Percentiles rank a stretch among this genome's conserved stretches.
Conservation (phyloP, 2,329 filamentous ascomycete species). For the Stromatinia cepivora region DNA sequence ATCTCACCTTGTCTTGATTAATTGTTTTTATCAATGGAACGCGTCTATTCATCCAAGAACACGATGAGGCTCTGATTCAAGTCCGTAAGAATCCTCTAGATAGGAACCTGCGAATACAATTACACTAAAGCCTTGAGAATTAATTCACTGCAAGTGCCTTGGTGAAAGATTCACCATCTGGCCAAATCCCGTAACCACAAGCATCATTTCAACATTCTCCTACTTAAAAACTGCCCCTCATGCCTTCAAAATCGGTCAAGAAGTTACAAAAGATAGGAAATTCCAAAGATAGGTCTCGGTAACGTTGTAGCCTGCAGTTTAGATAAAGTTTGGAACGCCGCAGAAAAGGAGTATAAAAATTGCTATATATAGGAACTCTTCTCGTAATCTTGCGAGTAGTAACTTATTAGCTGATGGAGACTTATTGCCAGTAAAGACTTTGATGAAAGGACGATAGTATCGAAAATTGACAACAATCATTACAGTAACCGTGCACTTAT, state of each 20-base stretch:
- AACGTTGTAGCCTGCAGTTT: background rate
- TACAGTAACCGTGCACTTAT: no score
- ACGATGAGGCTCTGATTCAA: no score
- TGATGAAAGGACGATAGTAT: background rate
- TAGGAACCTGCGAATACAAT: rapidly evolving
- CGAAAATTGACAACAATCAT: background rate
- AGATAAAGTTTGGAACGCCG: background rate
- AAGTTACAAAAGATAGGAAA: background rate
- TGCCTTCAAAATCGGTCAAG: background rate
- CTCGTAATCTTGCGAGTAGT: no score
- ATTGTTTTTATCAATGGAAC: no score
- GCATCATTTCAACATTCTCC: background rate
- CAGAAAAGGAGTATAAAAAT: no score
- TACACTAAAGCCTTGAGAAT: background rate
- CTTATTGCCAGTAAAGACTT: rapidly evolving
- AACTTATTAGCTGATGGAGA: no score
- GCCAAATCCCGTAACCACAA: background rate
- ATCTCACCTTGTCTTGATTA: no score
- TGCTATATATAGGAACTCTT: no score
- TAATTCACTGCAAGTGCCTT: background rate
- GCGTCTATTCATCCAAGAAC: no score
- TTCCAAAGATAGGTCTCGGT: background rate
- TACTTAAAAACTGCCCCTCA: background rate
- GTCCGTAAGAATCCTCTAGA: background rate
- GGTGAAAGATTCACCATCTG: background rate